Percentiles rank a stretch among this genome's conserved stretches.
phyloP scores from a whole-genome alignment of 2,329 filamentous ascomycete genomes.

The Juglanconis juglandina region DNA sequence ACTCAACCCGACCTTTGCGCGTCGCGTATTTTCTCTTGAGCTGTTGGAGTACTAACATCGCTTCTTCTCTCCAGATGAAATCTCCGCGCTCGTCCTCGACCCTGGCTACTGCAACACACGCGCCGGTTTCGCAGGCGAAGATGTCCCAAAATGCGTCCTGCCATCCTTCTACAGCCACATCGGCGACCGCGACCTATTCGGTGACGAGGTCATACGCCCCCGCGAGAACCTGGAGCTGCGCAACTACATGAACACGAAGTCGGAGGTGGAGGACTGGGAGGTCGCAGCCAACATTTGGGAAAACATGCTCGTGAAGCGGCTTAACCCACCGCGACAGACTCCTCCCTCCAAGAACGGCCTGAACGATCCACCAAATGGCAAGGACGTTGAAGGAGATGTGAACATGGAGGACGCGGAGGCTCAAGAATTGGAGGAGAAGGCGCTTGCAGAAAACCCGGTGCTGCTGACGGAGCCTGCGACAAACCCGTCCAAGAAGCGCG shows the following conservation, averaged over 20 bases:
- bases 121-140: conserved; percentile 95
- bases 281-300: conserved; percentile 87
- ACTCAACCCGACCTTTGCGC: conserved; percentile 20
- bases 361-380: conserved; percentile 62
- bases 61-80: conserved; percentile 67
- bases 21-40: conserved; percentile 8
- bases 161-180: conserved; percentile 81
- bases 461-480: conserved; percentile 92
- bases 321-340: conserved; percentile 72
- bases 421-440: conserved; percentile 64
- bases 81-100: conserved; percentile 94
- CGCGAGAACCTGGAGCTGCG: conserved; percentile 74
- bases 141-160: conserved; percentile 89
- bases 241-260: conserved; percentile 88
- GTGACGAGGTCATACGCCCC: conserved; percentile 85
- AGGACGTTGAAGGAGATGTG: conserved; percentile 59
- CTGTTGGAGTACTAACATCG: conserved; percentile 19
- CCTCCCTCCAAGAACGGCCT: conserved; percentile 73
- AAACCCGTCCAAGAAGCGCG: conserved; percentile 82
- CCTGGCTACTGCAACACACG: conserved; percentile 88
- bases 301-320: conserved; percentile 80
- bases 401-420: conserved; percentile 51
- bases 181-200: conserved; percentile 64
- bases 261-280: conserved; percentile 95
- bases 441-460: conserved; percentile 82